Base-by-base conservation (phyloP, 2,329 filamentous ascomycete species). In the Mycosphaerella sp. region DNA sequence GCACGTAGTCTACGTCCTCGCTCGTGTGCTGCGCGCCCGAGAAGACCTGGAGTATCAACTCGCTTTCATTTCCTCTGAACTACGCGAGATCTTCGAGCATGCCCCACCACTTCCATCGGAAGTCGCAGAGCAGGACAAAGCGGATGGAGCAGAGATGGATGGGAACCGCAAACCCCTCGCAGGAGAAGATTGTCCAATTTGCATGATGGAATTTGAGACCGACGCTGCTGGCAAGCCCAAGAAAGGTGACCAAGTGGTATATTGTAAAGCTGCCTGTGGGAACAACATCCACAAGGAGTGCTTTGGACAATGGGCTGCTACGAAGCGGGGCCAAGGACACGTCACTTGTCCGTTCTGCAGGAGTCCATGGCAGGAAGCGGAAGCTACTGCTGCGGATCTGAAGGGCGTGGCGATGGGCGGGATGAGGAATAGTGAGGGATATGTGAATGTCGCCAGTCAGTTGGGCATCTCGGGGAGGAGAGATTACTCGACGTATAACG, bases 1-100 rank as follows among this genome's bases (percentile, higher is more conserved):
- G 61, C 83, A 86, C 58, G 71, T 83, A 14, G 57, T 85, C 27
- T 86, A 81, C 59, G 78, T 80, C 27, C 72, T 84, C 47, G 66
- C 77, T 40, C 77, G 78, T 21, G 76, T 81, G 1, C 71, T 84
- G 30, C 81, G 79, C 66, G 79, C 75, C 0, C 75, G 74, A 0
- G 65, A 71, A 30, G 64, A 81, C 32, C 69, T 84, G 2, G 73
- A 75, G 42, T 84, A 82, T 55, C 81, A 85, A 61, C 68, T 81
- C n/a, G 80, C 80, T 1, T 77, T 84, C 54, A 64, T 82, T 16
- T 73, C 75, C 10, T 73, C 73, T 3, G 81, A 85, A 66, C 70
- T 85, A 2, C 69, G 70, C 12, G 72, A 79, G 12, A 79, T 84
- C 28, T 79, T 83, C 59, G 65, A 71, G n/a, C 69, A 71, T 10